Evolutionary conservation across 2,329 filamentous ascomycete genomes (phyloP).

Genomic region (Monilinia laxa): DNA sequence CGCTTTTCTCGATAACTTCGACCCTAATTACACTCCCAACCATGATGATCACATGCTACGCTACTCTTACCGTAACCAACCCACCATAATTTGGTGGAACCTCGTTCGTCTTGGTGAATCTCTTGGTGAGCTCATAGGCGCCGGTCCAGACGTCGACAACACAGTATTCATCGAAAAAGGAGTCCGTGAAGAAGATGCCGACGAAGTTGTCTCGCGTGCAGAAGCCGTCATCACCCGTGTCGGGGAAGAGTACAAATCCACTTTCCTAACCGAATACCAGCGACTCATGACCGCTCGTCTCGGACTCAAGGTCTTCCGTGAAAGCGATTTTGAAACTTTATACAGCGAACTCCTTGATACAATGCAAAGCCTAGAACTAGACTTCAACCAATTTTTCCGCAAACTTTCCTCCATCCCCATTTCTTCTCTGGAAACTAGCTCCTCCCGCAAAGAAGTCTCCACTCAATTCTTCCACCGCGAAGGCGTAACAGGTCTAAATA

Average conservation of each 20-base stretch:
- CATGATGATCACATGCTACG: slow-evolving; percentile 87
- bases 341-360: slow-evolving; percentile 82
- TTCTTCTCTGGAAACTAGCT: slow-evolving; percentile 62
- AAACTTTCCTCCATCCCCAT: slow-evolving; percentile 66
- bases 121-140: slow-evolving; percentile 82
- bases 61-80: slow-evolving; percentile 92
- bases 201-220: slow-evolving; percentile 72
- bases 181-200: slow-evolving; percentile 64
- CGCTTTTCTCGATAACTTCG: slow-evolving; percentile 96
- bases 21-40: slow-evolving; percentile 91
- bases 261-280: slow-evolving; percentile 89
- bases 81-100: slow-evolving; percentile 98
- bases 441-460: slow-evolving; percentile 63
- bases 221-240: slow-evolving; percentile 78
- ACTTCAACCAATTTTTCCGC: slow-evolving; percentile 94
- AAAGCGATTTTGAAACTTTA: slow-evolving; percentile 74
- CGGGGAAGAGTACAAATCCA: slow-evolving; percentile 83
- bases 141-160: slow-evolving; percentile 70
- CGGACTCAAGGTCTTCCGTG: slow-evolving; percentile 68
- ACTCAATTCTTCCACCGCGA: slow-evolving; percentile 78
- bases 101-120: slow-evolving; percentile 87
- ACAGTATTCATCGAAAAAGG: slow-evolving; percentile 70
- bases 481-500: slow-evolving; percentile 56
- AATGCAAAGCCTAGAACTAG: slow-evolving; percentile 77
- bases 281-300: slow-evolving; percentile 76